Base-by-base conservation (phyloP, 371 early-diverging fungal species). In the Syncephalis plumigaleata region DNA sequence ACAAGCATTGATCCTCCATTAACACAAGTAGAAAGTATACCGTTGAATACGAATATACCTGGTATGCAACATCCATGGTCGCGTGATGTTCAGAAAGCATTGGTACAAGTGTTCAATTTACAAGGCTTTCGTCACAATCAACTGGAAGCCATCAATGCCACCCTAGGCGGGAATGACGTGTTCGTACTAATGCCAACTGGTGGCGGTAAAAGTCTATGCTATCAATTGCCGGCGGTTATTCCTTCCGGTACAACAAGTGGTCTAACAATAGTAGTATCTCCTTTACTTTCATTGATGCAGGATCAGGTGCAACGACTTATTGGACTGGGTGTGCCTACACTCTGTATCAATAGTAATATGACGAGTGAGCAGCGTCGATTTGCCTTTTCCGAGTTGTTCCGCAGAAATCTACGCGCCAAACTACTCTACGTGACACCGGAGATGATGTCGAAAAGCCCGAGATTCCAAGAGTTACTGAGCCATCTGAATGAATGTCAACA, bases 181-280 rank as follows among this genome's bases (percentile, higher is more conserved):
- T 98, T 99, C 79, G 92, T 99, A 31, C 62, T 99, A 36, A 98
- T 99, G 99, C 99, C 99, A 1, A 99, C 99, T 0, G 99, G 99
- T 31, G 99, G 98, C 0, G 99, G 99, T 5, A 99, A 99, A 63
- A 84, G 86, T 58, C 60, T 99, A 24, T 98, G 98, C 58, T 99
- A 93, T 62, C 98, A 98, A 59, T 68, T 99, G 18, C 99, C 99
- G 2, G 94, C 98, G 3, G 55, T 85, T 11, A 58, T 91, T 20
- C 27, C 56, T 16, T 60, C 55, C 37, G 75, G 81, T 43, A 58
- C 54, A 9, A 87, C 87, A 0, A 58, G 58, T 21, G 91, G 91
- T 1, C 66, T 99, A 0, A 95, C 98, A 0, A 64, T 98, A 45
- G 98, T 99, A 8, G 76, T 99, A 3, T 92, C 97, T 4, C 99